Evolutionary conservation across 345 rosid genomes (phyloP).

Genomic region (Cochlearia excelsa): DNA sequence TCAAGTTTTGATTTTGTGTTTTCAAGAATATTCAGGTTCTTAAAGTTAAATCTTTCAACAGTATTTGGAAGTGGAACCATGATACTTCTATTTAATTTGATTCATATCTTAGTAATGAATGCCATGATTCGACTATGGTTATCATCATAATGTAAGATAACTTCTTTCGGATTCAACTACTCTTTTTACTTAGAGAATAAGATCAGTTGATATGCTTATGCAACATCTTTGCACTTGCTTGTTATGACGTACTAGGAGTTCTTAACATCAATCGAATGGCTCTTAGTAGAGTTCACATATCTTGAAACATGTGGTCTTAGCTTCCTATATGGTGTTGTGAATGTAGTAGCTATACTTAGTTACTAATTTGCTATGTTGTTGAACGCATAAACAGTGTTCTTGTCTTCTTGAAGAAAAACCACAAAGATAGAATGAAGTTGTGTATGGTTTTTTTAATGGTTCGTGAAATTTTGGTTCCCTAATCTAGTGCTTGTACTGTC

Average conservation of each 20-base stretch:
- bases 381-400: conserved; percentile 1
- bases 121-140: conserved; percentile 16
- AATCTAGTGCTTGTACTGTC: not conserved
- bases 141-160: conserved; percentile 16
- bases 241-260: not conserved
- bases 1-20: conserved; percentile 16
- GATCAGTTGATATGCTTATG: not conserved
- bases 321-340: not conserved
- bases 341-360: not conserved
- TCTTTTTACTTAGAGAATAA: conserved; percentile 1
- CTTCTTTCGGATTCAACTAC: not conserved
- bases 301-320: not conserved
- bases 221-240: not conserved
- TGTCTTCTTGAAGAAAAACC: not conserved
- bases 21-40: conserved; percentile 27
- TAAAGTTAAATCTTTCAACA: conserved; percentile 8
- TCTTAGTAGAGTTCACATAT: conserved; percentile 4
- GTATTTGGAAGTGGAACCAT: conserved; percentile 7
- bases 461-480: conserved; percentile 9
- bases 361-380: not conserved
- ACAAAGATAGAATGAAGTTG: not conserved
- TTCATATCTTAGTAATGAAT: conserved; percentile 21
- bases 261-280: not conserved
- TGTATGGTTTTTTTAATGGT: not conserved
- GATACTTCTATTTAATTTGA: conserved; percentile 1